These are phyloP conservation scores for Bruguiera hainesii DNA, from an alignment of 441 rosid genomes.

Conservation along the genomic window DNA sequence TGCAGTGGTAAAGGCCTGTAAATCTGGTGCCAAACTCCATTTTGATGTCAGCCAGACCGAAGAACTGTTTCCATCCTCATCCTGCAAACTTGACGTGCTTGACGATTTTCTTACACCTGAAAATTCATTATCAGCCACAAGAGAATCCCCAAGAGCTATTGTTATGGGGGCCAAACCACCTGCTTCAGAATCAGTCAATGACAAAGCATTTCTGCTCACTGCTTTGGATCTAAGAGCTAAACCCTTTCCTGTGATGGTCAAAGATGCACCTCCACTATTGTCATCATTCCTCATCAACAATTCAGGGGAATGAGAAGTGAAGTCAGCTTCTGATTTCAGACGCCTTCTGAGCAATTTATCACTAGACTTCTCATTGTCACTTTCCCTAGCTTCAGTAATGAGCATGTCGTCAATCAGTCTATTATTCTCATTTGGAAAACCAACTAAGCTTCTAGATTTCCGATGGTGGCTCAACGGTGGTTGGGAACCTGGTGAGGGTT, in stretches of 20 bases:
- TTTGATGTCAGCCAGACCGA: conserved; percentile 42
- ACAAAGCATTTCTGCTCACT: conserved; percentile 28
- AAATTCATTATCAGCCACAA: conserved; percentile 24
- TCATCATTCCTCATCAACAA: conserved; percentile 49
- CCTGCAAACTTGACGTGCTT: conserved; percentile 59
- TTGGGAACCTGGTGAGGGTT: conserved; percentile 34
- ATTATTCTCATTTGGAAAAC: conserved; percentile 41
- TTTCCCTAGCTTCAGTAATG: conserved; percentile 27
- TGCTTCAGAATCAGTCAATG: conserved; percentile 29
- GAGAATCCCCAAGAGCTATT: conserved; percentile 29
- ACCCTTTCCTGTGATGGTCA: conserved; percentile 42
- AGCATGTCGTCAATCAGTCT: conserved; percentile 23
- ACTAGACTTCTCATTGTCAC: conserved; percentile 31
- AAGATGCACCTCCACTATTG: conserved; percentile 29
- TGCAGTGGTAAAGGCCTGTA: conserved; percentile 53
- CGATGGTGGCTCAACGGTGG: conserved; percentile 44
- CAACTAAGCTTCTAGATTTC: conserved; percentile 61
- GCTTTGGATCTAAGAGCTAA: conserved; percentile 53
- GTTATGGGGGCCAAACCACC: conserved; percentile 27
- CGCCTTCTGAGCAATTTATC: conserved; percentile 56
- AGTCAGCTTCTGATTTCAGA: conserved; percentile 56
- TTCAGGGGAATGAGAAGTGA: conserved; percentile 28
- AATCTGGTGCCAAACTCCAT: conserved; percentile 64
- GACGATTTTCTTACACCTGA: conserved; percentile 53
- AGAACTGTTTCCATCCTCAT: conserved; percentile 41